A percentile compares a stretch with the other conserved stretches of the same genome.
These are phyloP conservation scores for Elsinoe ampelina DNA, from an alignment of 2,329 filamentous ascomycete species.

Conservation along the genomic window DNA sequence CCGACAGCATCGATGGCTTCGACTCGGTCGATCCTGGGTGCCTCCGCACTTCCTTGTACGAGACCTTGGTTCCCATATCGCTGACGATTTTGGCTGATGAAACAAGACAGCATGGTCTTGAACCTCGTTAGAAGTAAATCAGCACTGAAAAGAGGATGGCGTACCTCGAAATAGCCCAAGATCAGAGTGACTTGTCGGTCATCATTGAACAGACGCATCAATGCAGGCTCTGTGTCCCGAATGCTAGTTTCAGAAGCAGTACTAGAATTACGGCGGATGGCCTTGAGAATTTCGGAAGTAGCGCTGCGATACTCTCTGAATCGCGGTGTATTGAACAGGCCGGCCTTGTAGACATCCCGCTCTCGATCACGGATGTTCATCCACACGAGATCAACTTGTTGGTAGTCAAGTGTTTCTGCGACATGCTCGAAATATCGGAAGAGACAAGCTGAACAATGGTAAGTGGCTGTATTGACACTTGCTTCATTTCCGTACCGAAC, in stretches of 20 bases:
- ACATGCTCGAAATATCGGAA: conserved; percentile 90
- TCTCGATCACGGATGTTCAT: neutral
- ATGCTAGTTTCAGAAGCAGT: too few species aligned
- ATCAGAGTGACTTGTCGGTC: too few species aligned
- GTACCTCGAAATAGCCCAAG: conserved; percentile 60
- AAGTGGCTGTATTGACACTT: too few species aligned
- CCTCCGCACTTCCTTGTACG: neutral
- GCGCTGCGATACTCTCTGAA: too few species aligned
- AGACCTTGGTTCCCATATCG: neutral
- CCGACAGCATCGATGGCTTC: neutral
- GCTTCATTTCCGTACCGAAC: conserved; percentile 57
- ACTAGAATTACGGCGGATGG: too few species aligned
- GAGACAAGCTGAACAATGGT: conserved; percentile 58
- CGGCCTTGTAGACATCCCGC: neutral
- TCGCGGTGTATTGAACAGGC: too few species aligned
- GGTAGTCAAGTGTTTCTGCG: conserved; percentile 41
- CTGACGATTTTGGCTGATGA: neutral
- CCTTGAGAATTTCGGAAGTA: too few species aligned
- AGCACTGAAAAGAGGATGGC: neutral
- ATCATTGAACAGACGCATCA: too few species aligned
- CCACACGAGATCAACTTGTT: neutral
- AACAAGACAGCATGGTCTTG: conserved; percentile 30
- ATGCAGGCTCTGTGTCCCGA: too few species aligned
- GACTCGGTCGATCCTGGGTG: too few species aligned
- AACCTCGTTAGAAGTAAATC: too few species aligned